Conservation (phyloP, 2,329 filamentous ascomycete genomes). For the Periconia sp. region DNA sequence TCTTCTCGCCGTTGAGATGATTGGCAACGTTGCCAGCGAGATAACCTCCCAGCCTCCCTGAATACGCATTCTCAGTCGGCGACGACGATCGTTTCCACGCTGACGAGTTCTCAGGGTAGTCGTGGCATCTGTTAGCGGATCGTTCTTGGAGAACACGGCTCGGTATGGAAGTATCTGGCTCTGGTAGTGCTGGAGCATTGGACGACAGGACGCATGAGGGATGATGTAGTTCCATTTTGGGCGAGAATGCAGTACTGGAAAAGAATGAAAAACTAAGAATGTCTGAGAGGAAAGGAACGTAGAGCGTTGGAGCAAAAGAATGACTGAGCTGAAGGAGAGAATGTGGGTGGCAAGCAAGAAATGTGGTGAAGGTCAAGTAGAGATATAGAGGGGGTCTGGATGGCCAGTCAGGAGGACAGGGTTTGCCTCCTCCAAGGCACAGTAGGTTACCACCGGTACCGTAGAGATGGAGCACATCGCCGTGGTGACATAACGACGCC, state of each 20-base stretch:
- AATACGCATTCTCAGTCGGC: conserved; percentile 31
- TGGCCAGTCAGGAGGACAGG: conserved; percentile 19
- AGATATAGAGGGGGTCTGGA: conserved; percentile 34
- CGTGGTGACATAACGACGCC: conserved; percentile 35
- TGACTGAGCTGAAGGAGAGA: conserved; percentile 47
- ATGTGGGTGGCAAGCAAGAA: conserved; percentile 38
- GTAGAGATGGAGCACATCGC: conserved; percentile 38
- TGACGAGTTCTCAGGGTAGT: conserved; percentile 21
- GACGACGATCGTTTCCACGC: conserved; percentile 39
- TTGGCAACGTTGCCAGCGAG: conserved; percentile 30
- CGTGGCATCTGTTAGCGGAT: conserved; percentile 49
- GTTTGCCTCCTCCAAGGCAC: conserved; percentile 33
- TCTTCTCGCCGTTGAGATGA: conserved; percentile 31
- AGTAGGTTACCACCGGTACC: conserved; percentile 38
- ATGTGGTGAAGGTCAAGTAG: conserved; percentile 30
- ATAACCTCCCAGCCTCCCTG: conserved; percentile 29
- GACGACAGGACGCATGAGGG: conserved; percentile 50
- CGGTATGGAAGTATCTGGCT: conserved; percentile 29
- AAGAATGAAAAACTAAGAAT: conserved; percentile 49
- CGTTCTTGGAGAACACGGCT: conserved; percentile 50
- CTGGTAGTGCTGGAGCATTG: conserved; percentile 48
- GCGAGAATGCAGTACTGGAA: conserved; percentile 31
- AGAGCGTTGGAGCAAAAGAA: conserved; percentile 53
- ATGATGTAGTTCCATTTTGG: conserved; percentile 42
- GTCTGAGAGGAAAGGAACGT: conserved; percentile 51